A percentile compares a stretch with the other conserved stretches of the same genome.
These are phyloP conservation scores for Emericellopsis atlantica DNA, from an alignment of 2,329 filamentous ascomycete species.

Conservation along the genomic window DNA sequence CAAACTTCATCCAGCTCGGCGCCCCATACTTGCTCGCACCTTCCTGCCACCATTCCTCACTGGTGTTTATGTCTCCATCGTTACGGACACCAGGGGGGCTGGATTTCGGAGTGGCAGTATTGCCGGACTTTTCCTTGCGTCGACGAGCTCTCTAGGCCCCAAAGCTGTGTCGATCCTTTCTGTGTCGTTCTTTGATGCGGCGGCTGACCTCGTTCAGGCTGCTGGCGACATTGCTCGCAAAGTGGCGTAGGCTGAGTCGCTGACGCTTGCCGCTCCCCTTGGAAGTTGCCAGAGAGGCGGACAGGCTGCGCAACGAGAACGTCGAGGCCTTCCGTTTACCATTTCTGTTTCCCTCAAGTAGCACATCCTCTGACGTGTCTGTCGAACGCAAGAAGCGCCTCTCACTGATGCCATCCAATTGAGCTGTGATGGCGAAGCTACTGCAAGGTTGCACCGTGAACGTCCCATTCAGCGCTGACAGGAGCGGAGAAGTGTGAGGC, in stretches of 20 bases:
- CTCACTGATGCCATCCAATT: no score
- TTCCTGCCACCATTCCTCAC: slow-evolving; percentile 21
- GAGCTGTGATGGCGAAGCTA: no score
- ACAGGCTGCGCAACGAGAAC: slow-evolving; percentile 15
- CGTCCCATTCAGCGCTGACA: no score
- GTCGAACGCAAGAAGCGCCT: neutral
- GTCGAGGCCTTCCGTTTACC: slow-evolving; percentile 18
- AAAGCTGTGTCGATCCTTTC: slow-evolving; percentile 12
- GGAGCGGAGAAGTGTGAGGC: no score
- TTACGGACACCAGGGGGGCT: slow-evolving; percentile 12
- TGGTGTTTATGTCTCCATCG: slow-evolving; percentile 9
- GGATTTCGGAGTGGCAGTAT: slow-evolving; percentile 10
- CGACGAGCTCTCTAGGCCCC: slow-evolving; percentile 14
- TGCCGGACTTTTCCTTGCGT: slow-evolving; percentile 10
- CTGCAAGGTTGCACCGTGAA: no score
- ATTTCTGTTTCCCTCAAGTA: slow-evolving; percentile 3
- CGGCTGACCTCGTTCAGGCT: slow-evolving; percentile 12
- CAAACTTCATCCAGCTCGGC: slow-evolving; percentile 18
- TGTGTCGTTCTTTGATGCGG: slow-evolving; percentile 13
- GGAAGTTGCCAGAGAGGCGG: slow-evolving; percentile 10
- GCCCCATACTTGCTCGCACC: slow-evolving; percentile 18
- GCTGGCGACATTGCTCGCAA: slow-evolving; percentile 11
- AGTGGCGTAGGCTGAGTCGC: slow-evolving; percentile 13
- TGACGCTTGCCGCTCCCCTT: slow-evolving; percentile 8
- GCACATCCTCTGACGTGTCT: slow-evolving; percentile 1